phyloP scores from a whole-genome alignment of 108 stramenopile genomes.

The Discostella stelligeroides region DNA sequence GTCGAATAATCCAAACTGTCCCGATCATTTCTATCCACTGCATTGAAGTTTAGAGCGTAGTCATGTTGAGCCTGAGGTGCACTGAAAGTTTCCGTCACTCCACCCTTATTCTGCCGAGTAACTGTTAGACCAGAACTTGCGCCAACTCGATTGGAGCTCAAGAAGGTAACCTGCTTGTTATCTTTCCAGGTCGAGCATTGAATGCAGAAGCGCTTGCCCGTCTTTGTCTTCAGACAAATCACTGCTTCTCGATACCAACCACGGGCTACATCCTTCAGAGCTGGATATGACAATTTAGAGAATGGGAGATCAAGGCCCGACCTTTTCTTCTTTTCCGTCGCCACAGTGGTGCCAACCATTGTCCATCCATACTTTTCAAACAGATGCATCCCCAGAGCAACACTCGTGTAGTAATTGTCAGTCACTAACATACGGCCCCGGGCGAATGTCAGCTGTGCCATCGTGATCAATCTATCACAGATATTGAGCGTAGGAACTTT shows the following conservation, averaged over 20 bases:
- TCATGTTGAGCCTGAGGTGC: neutral
- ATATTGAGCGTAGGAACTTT: neutral
- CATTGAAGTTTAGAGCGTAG: neutral
- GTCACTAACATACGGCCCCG: constrained; percentile 13
- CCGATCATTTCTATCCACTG: constrained; percentile 3
- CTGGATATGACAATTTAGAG: constrained; percentile 28
- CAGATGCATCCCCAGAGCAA: constrained; percentile 13
- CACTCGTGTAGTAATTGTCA: constrained; percentile 25
- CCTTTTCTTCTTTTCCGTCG: constrained; percentile 21
- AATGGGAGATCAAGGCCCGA: constrained; percentile 25
- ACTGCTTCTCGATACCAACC: constrained; percentile 27
- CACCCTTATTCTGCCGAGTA: neutral
- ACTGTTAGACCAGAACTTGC: constrained; percentile 7
- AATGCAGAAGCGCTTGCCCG: neutral
- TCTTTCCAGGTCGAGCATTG: constrained; percentile 18
- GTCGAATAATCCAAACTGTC: constrained; percentile 8
- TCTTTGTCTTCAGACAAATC: neutral
- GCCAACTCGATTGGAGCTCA: constrained; percentile 18
- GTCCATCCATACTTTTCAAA: constrained; percentile 15
- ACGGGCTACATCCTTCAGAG: neutral
- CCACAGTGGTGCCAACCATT: constrained; percentile 20
- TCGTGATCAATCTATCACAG: constrained; percentile 3
- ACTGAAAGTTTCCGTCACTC: neutral
- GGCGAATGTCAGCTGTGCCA: no score
- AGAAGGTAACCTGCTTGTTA: constrained; percentile 21